These are phyloP conservation scores for Pseudozyma tsukubaensis DNA, from an alignment of 1,284 basidiomycete species.

Conservation along the genomic window DNA sequence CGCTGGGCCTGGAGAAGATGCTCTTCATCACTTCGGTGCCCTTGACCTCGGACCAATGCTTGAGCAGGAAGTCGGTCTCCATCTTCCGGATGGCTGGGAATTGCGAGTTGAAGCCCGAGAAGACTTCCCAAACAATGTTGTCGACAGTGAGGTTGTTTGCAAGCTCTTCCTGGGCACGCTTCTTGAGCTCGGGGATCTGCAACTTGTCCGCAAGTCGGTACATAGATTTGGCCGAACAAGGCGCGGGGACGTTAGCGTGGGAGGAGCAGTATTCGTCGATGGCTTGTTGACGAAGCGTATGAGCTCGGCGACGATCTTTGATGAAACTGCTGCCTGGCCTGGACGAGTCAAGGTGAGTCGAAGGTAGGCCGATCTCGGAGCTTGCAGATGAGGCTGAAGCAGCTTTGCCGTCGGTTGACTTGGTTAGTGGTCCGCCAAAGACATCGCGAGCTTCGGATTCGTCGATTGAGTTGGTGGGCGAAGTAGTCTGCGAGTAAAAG, in stretches of 20 bases:
- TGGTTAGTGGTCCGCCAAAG: conserved; percentile 1
- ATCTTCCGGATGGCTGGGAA: conserved; percentile 83
- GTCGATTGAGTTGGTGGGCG: conserved; percentile 12
- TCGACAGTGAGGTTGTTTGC: conserved; percentile 78
- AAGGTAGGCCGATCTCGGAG: conserved; percentile 9
- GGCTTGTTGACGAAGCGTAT: conserved; percentile 40
- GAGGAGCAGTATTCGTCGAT: conserved; percentile 47
- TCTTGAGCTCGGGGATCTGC: conserved; percentile 77
- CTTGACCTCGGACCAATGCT: conserved; percentile 83
- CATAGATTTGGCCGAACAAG: conserved; percentile 87
- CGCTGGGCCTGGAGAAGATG: conserved; percentile 72
- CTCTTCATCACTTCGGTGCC: conserved; percentile 81
- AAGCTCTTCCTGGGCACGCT: conserved; percentile 81
- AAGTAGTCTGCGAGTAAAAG: conserved; percentile 65
- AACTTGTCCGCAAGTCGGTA: conserved; percentile 80
- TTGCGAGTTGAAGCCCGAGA: conserved; percentile 83
- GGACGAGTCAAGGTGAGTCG: background rate
- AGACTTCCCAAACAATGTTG: conserved; percentile 86
- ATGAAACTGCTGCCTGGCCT: conserved; percentile 13
- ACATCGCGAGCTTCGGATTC: background rate
- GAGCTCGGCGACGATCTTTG: conserved; percentile 33
- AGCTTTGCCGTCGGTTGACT: conserved; percentile 1
- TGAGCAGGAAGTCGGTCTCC: conserved; percentile 60
- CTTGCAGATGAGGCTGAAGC: conserved; percentile 2
- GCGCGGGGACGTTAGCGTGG: conserved; percentile 75